A percentile compares a stretch with the other conserved stretches of the same genome.
These are phyloP conservation scores for Fusarium palustre DNA, from an alignment of 2,329 filamentous ascomycete species.

Conservation along the genomic window DNA sequence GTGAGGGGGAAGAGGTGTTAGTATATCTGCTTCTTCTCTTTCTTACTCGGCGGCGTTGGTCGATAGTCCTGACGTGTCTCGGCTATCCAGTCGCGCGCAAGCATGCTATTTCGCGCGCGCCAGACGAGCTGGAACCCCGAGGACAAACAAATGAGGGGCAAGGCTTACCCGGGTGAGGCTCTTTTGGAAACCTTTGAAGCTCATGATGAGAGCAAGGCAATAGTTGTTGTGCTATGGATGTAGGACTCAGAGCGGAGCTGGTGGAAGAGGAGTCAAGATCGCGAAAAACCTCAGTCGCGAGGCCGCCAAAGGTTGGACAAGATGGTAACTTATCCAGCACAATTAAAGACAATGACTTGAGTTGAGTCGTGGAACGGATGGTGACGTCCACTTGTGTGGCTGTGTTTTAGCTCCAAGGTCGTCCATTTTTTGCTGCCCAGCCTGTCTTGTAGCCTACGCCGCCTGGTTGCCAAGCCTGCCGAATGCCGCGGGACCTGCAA, in stretches of 20 bases:
- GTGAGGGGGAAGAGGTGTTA: constrained; percentile 5
- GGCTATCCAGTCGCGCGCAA: background rate
- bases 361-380: constrained; percentile 41
- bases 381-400: constrained; percentile 52
- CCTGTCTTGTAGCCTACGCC: background rate
- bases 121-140: constrained; percentile 20
- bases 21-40: background rate
- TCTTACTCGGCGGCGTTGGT: background rate
- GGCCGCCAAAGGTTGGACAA: constrained; percentile 46
- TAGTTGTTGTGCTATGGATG: constrained; percentile 10
- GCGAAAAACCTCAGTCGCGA: constrained; percentile 43
- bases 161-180: constrained; percentile 81
- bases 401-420: constrained; percentile 36
- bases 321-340: constrained; percentile 42
- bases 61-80: background rate
- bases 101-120: constrained; percentile 33
- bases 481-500: constrained; percentile 8
- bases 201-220: constrained; percentile 71
- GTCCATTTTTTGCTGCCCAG: constrained; percentile 38
- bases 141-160: constrained; percentile 49
- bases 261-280: constrained; percentile 17
- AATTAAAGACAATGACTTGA: constrained; percentile 37
- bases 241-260: constrained; percentile 7
- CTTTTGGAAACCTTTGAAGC: constrained; percentile 96
- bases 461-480: constrained; percentile 30